Evolutionary conservation across 768 basidiomycete genomes (phyloP).

Genomic region (Hydnum rufescens): DNA sequence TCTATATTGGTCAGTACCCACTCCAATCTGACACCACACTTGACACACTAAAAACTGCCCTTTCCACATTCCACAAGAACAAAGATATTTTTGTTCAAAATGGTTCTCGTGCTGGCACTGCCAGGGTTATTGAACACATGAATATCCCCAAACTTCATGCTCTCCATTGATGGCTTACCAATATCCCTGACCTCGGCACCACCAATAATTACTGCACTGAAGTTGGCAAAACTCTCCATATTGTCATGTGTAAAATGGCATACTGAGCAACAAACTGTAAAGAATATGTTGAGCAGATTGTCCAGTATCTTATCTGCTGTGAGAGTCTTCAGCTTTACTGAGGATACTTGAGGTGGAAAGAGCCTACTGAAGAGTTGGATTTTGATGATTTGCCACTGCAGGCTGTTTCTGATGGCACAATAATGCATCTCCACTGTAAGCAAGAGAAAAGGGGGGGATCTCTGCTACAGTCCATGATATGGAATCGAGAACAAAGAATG

Average conservation of each 20-base stretch:
- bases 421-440: too few relatives aligned
- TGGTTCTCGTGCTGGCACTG: not conserved
- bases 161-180: constrained; percentile 17
- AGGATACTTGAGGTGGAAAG: constrained; percentile 1
- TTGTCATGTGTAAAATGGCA: not conserved
- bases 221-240: constrained; percentile 22
- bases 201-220: constrained; percentile 25
- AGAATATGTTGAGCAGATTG: constrained; percentile 1
- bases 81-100: not conserved
- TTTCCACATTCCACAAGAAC: not conserved
- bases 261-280: not conserved
- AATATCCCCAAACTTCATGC: constrained; percentile 28
- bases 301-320: constrained; percentile 1
- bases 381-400: too few relatives aligned
- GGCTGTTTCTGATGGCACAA: too few relatives aligned
- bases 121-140: constrained; percentile 14
- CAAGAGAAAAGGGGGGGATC: too few relatives aligned
- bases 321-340: not conserved
- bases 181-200: constrained; percentile 20
- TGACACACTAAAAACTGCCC: not conserved
- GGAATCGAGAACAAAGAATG: too few relatives aligned
- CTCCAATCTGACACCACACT: not conserved
- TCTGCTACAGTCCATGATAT: too few relatives aligned
- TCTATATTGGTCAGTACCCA: not conserved
- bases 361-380: too few relatives aligned